Evolutionary conservation across 257 asterid species (phyloP).

Genomic region (Jacaranda mimosifolia): DNA sequence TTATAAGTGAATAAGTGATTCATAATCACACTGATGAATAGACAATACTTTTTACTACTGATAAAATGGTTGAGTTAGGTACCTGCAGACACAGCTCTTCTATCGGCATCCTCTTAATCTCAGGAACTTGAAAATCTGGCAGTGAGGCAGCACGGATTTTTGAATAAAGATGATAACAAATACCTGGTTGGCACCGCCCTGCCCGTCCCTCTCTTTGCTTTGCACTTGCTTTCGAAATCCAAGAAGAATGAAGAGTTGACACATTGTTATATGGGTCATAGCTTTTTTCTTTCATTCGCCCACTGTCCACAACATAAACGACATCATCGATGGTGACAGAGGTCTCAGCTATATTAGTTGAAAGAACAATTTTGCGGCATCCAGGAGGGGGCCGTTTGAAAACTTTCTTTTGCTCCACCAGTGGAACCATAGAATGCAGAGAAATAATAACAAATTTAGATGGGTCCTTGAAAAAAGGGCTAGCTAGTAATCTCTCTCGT

Average conservation of each 20-base stretch:
- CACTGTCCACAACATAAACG: conserved; percentile 92
- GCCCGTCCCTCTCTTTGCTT: conserved; percentile 98
- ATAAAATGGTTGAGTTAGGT: conserved; percentile 21
- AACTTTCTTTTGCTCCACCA: conserved; percentile 82
- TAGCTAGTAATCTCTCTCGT: conserved; percentile 62
- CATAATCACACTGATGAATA: no score
- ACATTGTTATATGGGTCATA: conserved; percentile 90
- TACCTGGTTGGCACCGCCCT: conserved; percentile 94
- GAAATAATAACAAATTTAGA: conserved; percentile 67
- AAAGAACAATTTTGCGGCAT: conserved; percentile 88
- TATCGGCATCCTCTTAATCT: conserved; percentile 90
- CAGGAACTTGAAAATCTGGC: conserved; percentile 94
- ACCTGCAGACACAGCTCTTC: conserved; percentile 97
- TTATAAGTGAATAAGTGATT: no score
- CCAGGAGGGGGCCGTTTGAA: conserved; percentile 71
- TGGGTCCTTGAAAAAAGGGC: conserved; percentile 69
- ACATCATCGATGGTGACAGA: conserved; percentile 94
- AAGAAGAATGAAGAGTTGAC: conserved; percentile 88
- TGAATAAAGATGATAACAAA: conserved; percentile 92
- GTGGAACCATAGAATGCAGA: conserved; percentile 91
- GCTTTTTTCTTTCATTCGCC: conserved; percentile 90
- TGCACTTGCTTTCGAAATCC: conserved; percentile 96
- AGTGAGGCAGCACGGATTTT: conserved; percentile 73
- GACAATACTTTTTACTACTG: neutral
- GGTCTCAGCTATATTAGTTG: conserved; percentile 97